Base-by-base conservation (phyloP, 2,329 filamentous ascomycete species). In the Alternaria sp. region DNA sequence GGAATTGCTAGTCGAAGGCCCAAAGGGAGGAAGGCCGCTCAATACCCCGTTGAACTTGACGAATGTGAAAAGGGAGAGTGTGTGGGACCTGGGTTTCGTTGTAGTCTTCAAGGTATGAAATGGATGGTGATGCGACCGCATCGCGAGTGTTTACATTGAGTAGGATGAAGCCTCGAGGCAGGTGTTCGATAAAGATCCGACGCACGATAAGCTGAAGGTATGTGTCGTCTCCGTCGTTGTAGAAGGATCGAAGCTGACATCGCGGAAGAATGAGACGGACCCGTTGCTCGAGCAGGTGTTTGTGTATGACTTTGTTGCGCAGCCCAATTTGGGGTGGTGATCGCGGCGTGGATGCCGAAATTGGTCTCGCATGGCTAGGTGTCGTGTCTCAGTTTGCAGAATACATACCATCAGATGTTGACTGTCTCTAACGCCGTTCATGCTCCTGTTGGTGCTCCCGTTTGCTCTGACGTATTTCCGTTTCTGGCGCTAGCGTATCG, bases 251-350 rank as follows among this genome's bases (percentile, higher is more conserved):
- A 9, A 12, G 49, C 49, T 51, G 8, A 51, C 8, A 2, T 23
- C 12, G 7, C 1, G 15, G 13, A 55, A 75, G 71, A 65, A 70
- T 11, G 71, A 76, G 44, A 76, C 73, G 13, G 73, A 74, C 58
- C 67, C 70, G 6, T 50, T 76, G 59, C 51, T 76, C 19, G 65
- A 67, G 54, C 65, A 69, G 36, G 71, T 76, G 0, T 74, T 74
- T 62, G 73, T 76, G 32, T 74, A 74, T 62, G 73, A 76, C 40
- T 74, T 74, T 59, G 59, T 70, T 3, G 69, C 69, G 17, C 59
- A 76, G 56, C 66, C 65, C 13, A 71, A 71, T 30, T 28, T 75
- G 26, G 73, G 73, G 2, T 74, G 73, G 73, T 32, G 30, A 32
- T 13, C 1, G 6, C 28, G 6, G 28, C 28, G 12, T 12, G 11